Evolutionary conservation across 2,329 filamentous ascomycete species (phyloP).

Genomic region (Triangularia verruculosa): DNA sequence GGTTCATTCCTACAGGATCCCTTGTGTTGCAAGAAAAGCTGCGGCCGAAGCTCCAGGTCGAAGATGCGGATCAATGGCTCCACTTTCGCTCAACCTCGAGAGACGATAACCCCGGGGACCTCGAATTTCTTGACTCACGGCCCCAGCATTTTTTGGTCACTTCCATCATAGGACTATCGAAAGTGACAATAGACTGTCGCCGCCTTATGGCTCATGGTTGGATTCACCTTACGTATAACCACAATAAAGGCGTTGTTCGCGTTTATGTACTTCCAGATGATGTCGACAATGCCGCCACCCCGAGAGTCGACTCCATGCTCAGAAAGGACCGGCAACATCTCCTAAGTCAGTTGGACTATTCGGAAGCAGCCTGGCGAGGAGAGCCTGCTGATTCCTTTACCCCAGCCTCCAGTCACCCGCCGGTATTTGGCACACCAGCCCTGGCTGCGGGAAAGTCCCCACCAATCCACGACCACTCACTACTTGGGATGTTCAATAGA

Average conservation of each 20-base stretch:
- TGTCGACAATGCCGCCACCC: constrained; percentile 51
- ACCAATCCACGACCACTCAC: constrained; percentile 39
- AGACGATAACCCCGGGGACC: background rate
- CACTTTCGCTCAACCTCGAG: background rate
- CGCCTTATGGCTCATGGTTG: constrained; percentile 32
- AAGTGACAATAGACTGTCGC: background rate
- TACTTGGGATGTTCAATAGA: constrained; percentile 71
- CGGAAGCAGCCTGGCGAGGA: constrained; percentile 54
- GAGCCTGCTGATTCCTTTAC: constrained; percentile 17
- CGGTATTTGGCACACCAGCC: constrained; percentile 9
- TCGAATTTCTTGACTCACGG: background rate
- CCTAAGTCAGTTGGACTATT: constrained; percentile 54
- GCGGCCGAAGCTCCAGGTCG: background rate
- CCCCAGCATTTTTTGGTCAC: background rate
- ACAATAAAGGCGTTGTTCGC: constrained; percentile 40
- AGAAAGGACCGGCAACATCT: constrained; percentile 47
- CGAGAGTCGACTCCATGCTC: constrained; percentile 45
- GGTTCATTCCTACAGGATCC: background rate
- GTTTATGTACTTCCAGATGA: constrained; percentile 67
- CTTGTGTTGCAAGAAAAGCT: background rate
- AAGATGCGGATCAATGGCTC: background rate
- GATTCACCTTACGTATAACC: constrained; percentile 41
- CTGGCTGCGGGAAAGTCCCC: background rate
- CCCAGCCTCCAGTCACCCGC: constrained; percentile 7
- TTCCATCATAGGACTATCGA: background rate